Evolutionary conservation across 768 basidiomycete species (phyloP).

Genomic region (Suillus subluteus): DNA sequence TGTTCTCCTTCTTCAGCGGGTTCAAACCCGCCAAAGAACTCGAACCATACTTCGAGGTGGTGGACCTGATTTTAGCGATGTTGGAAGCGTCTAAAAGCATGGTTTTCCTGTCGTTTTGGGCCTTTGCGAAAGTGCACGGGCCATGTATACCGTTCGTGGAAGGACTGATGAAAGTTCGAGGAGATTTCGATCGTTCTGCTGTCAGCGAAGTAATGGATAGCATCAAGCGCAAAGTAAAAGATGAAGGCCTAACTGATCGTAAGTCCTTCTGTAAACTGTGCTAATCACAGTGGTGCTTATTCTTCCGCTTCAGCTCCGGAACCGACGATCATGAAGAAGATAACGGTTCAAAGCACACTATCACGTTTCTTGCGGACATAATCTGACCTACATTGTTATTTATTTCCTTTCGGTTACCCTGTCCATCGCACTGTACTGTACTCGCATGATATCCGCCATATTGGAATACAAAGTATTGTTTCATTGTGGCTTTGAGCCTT

Average conservation of each 20-base stretch:
- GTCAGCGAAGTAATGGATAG: conserved; percentile 94
- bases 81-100: conserved; percentile 87
- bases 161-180: conserved; percentile 83
- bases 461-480: conserved; percentile 6
- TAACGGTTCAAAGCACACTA: conserved; percentile 73
- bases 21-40: conserved; percentile 81
- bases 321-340: conserved; percentile 91
- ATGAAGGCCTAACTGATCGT: conserved; percentile 85
- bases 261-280: conserved; percentile 37
- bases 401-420: neutral
- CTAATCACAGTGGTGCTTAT: neutral
- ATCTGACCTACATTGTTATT: conserved; percentile 2
- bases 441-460: conserved; percentile 4
- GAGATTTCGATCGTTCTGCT: conserved; percentile 88
- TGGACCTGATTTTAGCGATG: conserved; percentile 82
- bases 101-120: conserved; percentile 91
- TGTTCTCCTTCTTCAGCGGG: conserved; percentile 79
- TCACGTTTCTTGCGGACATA: conserved; percentile 69
- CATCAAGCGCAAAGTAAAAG: conserved; percentile 89
- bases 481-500: neutral
- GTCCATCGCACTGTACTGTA: neutral
- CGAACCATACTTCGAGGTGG: conserved; percentile 80
- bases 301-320: conserved; percentile 58
- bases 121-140: conserved; percentile 91
- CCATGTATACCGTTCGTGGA: conserved; percentile 93